A percentile compares a stretch with the other conserved stretches of the same genome.
These are phyloP conservation scores for Salvia splendens DNA, from an alignment of 257 asterid genomes.

Conservation along the genomic window DNA sequence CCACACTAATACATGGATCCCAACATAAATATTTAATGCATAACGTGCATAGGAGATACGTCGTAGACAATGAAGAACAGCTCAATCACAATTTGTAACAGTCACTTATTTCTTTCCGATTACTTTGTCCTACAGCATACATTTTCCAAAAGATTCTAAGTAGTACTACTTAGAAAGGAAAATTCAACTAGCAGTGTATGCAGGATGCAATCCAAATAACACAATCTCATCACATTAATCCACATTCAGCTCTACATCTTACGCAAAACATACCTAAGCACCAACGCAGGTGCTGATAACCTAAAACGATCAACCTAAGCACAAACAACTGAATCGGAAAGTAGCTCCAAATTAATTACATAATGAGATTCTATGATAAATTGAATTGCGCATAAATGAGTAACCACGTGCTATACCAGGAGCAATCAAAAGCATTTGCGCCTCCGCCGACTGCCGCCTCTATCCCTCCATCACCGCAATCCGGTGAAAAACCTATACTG, in stretches of 20 bases:
- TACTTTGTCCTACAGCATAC: slow-evolving; percentile 3
- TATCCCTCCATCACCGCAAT: slow-evolving; percentile 26
- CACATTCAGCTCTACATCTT: neutral
- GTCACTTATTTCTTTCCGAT: slow-evolving; percentile 1
- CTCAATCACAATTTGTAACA: neutral
- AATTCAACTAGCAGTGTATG: neutral
- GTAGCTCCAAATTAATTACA: neutral
- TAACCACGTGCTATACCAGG: slow-evolving; percentile 50
- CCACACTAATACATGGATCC: neutral
- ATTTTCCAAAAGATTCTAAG: neutral
- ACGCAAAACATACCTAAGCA: neutral
- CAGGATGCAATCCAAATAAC: neutral
- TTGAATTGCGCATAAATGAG: neutral
- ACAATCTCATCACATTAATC: neutral
- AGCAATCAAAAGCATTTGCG: slow-evolving; percentile 38
- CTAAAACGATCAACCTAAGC: neutral
- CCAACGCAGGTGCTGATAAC: slow-evolving; percentile 10
- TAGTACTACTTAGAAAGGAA: neutral
- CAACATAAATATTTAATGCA: slow-evolving; percentile 1
- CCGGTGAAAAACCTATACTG: slow-evolving; percentile 35
- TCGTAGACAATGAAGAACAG: neutral
- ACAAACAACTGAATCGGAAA: neutral
- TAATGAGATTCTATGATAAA: neutral
- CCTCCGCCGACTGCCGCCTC: slow-evolving; percentile 29
- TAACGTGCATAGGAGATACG: neutral